Evolutionary conservation across 345 rosid species (phyloP).

Genomic region (Syzygium oleosum): DNA sequence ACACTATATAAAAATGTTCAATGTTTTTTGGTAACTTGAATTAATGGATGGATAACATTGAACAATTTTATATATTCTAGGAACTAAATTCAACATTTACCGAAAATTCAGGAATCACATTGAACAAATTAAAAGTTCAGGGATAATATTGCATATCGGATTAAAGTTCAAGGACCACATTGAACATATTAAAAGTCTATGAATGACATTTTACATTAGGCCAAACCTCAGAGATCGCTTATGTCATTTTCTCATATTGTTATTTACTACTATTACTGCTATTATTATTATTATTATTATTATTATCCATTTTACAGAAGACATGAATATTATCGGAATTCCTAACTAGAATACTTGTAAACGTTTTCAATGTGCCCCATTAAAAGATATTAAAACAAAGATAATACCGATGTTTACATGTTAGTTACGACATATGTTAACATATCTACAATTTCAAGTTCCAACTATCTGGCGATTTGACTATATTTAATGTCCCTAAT

Average conservation of each 20-base stretch:
- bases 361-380: not conserved
- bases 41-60: not conserved
- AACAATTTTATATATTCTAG: accelerated
- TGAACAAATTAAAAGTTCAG: not conserved
- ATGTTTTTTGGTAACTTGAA: not conserved
- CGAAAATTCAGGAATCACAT: not conserved
- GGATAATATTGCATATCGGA: no score
- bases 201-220: no score
- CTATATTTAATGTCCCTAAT: not conserved
- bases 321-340: not conserved
- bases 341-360: not conserved
- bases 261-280: not conserved
- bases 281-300: no score
- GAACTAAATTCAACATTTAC: not conserved
- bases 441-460: not conserved
- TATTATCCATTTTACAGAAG: not conserved
- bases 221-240: not conserved
- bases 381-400: not conserved
- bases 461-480: not conserved
- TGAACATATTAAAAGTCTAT: no score
- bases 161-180: no score
- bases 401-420: not conserved
- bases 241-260: not conserved
- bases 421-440: not conserved
- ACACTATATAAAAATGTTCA: not conserved